Conservation (phyloP, 2,329 filamentous ascomycete genomes). For the Nigrospora sphaerica region DNA sequence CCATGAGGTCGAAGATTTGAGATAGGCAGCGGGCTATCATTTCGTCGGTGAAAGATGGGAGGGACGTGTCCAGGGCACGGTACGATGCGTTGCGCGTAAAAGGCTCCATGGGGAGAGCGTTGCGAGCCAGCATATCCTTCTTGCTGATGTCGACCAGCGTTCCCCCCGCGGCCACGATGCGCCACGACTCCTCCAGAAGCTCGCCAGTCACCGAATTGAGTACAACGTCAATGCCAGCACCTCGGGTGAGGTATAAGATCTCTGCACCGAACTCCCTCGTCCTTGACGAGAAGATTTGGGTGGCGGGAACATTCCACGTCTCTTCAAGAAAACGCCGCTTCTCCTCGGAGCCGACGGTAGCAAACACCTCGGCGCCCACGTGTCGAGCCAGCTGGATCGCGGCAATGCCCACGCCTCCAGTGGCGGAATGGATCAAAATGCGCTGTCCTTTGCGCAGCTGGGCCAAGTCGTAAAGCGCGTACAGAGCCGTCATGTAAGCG, state of each 20-base stretch:
- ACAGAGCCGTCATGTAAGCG: slow-evolving; percentile 32
- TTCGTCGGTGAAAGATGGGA: not conserved
- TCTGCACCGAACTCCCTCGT: slow-evolving; percentile 26
- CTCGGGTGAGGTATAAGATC: slow-evolving; percentile 22
- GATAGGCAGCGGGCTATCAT: slow-evolving; percentile 8
- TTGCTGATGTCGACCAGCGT: slow-evolving; percentile 7
- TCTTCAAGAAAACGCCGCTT: slow-evolving; percentile 29
- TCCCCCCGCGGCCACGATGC: slow-evolving; percentile 4
- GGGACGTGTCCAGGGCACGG: slow-evolving; percentile 5
- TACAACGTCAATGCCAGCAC: slow-evolving; percentile 31
- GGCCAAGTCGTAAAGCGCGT: slow-evolving; percentile 28
- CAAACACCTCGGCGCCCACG: slow-evolving; percentile 32
- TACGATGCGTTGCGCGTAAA: slow-evolving; percentile 10
- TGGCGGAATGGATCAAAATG: slow-evolving; percentile 36
- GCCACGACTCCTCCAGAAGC: slow-evolving; percentile 4
- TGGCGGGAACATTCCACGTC: slow-evolving; percentile 21
- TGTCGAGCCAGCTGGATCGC: slow-evolving; percentile 31
- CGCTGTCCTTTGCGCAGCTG: slow-evolving; percentile 18
- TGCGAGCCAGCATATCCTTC: slow-evolving; percentile 6
- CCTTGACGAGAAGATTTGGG: slow-evolving; percentile 29
- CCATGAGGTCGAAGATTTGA: slow-evolving; percentile 7
- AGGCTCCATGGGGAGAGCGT: slow-evolving; percentile 6
- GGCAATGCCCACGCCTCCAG: slow-evolving; percentile 34
- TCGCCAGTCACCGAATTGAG: slow-evolving; percentile 33
- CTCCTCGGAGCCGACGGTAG: slow-evolving; percentile 24